phyloP scores from a whole-genome alignment of 202 grass and related monocot genomes.

The Musa balbisiana region DNA sequence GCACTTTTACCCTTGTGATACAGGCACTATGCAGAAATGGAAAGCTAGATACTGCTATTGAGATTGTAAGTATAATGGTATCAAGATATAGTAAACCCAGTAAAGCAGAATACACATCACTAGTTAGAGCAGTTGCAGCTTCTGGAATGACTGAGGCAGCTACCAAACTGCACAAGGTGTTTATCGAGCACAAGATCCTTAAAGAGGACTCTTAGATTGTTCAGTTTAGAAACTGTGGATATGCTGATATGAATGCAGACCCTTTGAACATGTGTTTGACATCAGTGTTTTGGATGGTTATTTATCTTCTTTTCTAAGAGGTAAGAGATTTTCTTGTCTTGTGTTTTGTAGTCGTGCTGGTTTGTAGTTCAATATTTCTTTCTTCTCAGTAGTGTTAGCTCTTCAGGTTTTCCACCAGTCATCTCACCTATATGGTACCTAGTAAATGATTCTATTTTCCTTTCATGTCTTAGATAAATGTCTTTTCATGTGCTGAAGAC shows the following conservation, averaged over 20 bases:
- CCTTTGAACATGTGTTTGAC: not conserved
- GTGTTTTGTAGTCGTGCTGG: not conserved
- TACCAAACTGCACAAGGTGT: constrained; percentile 29
- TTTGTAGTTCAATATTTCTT: not conserved
- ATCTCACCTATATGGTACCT: not conserved
- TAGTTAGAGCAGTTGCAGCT: constrained; percentile 46
- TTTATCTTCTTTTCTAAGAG: not conserved
- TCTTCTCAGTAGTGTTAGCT: not conserved
- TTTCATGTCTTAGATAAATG: not conserved
- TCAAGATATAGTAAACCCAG: constrained; percentile 33
- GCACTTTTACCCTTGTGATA: constrained; percentile 55
- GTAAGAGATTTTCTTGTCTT: not conserved
- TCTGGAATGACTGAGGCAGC: constrained; percentile 50
- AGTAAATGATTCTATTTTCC: not conserved
- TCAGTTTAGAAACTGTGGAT: not conserved
- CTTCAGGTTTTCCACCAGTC: not conserved
- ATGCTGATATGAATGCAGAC: not conserved
- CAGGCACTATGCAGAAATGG: constrained; percentile 50
- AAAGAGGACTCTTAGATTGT: constrained; percentile 24
- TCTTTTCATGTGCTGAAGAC: too few species aligned
- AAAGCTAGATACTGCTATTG: constrained; percentile 43
- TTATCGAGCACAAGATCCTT: constrained; percentile 42
- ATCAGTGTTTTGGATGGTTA: not conserved
- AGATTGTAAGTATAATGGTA: constrained; percentile 40
- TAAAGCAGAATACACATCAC: constrained; percentile 35